phyloP scores from a whole-genome alignment of 139 green algal genomes.

The Asterochloris erici region DNA sequence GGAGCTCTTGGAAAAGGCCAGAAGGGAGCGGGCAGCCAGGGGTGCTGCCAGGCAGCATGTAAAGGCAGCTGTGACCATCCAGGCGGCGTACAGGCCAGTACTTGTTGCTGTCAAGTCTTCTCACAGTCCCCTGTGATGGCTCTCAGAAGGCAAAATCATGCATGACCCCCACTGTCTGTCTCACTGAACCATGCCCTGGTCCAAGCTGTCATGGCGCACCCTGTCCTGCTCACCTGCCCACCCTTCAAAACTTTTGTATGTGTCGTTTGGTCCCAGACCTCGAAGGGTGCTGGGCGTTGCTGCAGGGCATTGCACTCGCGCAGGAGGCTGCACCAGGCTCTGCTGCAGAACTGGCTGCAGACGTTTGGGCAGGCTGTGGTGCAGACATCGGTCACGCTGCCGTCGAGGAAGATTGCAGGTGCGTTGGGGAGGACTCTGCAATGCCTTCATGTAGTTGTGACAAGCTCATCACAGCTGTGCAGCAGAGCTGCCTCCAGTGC shows the following conservation, averaged over 20 bases:
- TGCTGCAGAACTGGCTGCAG: not conserved
- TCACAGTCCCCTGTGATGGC: not conserved
- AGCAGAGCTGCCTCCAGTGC: too few species aligned
- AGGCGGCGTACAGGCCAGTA: constrained; percentile 34
- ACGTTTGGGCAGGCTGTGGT: not conserved
- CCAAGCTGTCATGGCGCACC: not conserved
- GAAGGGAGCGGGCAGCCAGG: constrained; percentile 33
- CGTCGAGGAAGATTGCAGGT: not conserved
- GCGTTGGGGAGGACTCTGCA: too few species aligned
- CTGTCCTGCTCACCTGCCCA: not conserved
- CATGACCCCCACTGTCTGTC: too few species aligned
- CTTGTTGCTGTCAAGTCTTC: not conserved
- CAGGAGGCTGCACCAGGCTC: too few species aligned
- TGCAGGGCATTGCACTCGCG: too few species aligned
- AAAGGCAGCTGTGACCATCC: constrained; percentile 32
- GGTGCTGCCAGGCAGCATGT: constrained; percentile 3
- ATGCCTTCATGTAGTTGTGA: too few species aligned
- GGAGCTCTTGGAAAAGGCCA: constrained; percentile 40
- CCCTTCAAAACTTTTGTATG: not conserved
- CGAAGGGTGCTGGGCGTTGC: too few species aligned
- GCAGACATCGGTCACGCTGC: not conserved
- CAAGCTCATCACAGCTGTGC: too few species aligned
- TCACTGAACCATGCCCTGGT: not conserved
- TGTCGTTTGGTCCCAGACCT: not conserved
- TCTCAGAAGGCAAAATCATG: not conserved